phyloP scores from a whole-genome alignment of 495 filamentous ascomycete genomes.

The Trichoderma reesei region DNA sequence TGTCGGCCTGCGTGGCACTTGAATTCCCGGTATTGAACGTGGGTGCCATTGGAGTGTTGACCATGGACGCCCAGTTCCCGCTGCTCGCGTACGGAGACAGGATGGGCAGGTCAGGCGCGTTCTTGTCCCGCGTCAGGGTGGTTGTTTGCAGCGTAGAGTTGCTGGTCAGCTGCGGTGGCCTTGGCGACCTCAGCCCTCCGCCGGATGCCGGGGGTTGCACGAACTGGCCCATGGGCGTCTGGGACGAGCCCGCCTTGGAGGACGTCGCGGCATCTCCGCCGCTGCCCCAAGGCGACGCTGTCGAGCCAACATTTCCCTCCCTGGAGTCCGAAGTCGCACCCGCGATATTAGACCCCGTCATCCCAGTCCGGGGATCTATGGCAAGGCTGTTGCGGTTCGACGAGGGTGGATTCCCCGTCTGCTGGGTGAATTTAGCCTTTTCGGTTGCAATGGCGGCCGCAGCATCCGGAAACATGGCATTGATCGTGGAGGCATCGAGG shows the following conservation, averaged over 20 bases:
- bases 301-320: conserved; percentile 44
- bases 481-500: conserved; percentile 86
- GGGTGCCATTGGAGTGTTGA: conserved; percentile 91
- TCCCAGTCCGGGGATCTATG: conserved; percentile 70
- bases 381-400: conserved; percentile 90
- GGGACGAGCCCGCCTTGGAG: conserved; percentile 87
- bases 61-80: conserved; percentile 96
- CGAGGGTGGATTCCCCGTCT: conserved; percentile 78
- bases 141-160: conserved; percentile 71
- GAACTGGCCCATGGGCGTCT: conserved; percentile 94
- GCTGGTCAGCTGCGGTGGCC: conserved; percentile 57
- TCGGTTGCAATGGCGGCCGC: conserved; percentile 95
- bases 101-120: conserved; percentile 58
- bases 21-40: conserved; percentile 50
- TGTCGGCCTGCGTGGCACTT: conserved; percentile 63
- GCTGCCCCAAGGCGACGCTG: conserved; percentile 69
- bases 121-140: conserved; percentile 63
- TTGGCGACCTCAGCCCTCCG: conserved; percentile 74
- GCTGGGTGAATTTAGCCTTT: conserved; percentile 92
- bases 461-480: conserved; percentile 98
- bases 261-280: conserved; percentile 49
- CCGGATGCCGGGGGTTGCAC: conserved; percentile 71
- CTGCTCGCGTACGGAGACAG: conserved; percentile 82
- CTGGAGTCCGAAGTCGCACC: conserved; percentile 47
- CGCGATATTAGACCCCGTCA: conserved; percentile 62